Evolutionary conservation across 805 yeast genomes (phyloP).

Genomic region (Clavispora santaluciae): DNA sequence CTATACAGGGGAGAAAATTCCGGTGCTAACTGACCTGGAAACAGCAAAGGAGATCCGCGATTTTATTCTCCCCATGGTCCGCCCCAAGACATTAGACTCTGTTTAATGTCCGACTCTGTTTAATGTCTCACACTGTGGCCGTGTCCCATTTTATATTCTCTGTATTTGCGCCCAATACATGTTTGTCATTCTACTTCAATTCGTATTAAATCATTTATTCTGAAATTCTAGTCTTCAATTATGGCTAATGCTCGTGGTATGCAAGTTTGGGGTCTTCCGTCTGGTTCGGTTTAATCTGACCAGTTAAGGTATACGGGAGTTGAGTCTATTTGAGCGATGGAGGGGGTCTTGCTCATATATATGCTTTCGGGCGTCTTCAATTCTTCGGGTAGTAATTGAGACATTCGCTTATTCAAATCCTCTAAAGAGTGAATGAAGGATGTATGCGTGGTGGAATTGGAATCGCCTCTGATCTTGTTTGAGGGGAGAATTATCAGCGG

Average conservation of each 20-base stretch:
- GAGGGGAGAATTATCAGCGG: neutral
- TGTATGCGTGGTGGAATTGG: constrained; percentile 22
- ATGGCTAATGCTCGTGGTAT: no score
- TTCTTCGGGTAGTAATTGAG: neutral
- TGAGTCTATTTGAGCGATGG: neutral
- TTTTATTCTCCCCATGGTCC: constrained; percentile 32
- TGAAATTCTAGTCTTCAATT: no score
- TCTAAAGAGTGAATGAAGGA: constrained; percentile 26
- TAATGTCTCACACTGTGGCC: no score
- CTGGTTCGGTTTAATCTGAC: no score
- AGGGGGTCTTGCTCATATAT: neutral
- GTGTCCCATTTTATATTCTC: no score
- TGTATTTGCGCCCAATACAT: no score
- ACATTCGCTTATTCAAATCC: constrained; percentile 15
- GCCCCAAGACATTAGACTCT: neutral
- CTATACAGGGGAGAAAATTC: constrained; percentile 13
- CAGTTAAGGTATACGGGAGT: neutral
- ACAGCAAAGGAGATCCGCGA: constrained; percentile 27
- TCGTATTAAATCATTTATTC: no score
- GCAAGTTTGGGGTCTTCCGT: no score
- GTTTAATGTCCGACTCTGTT: no score
- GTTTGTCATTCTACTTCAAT: no score
- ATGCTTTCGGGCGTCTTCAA: neutral
- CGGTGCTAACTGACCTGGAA: constrained; percentile 23
- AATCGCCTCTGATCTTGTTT: neutral